Evolutionary conservation across 345 rosid genomes (phyloP), one percentile per base, ranked within the genome.

Genomic region (Sisymbrium irio): DNA sequence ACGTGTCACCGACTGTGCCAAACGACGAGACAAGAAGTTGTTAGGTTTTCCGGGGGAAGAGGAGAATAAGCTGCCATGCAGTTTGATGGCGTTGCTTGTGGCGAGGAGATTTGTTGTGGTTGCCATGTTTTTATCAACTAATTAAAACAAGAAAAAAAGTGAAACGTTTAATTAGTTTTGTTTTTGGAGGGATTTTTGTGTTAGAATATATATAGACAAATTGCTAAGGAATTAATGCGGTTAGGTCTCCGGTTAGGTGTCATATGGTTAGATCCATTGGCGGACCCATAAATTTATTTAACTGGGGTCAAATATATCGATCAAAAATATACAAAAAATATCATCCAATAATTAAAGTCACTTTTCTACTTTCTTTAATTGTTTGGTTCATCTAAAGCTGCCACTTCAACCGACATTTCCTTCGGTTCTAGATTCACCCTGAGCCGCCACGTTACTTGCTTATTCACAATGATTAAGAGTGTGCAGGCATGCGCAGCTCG

Each of bases 121-220:
- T 0, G 71, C 39, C 77, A 73, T 73, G 22, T 72, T 62, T 27
- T 58, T 32, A 4, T 0, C 4, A 60, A 60, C 22, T 10, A 33
- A 60, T 15, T 10, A 33, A 20, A n/a, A 19, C 0, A 6, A 6
- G 1, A 1, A 1, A 27, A 39, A 22, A 4, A 0, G 12, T 49
- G 32, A 69, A 42, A 11, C 30, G 20, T 20, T 11, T n/a, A 22
- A 4, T 9, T 18, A 22, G 9, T 9, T 18, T 46, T 3, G 22
- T 61, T 40, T 51, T 27, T 27, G 2, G n/a, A 63, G n/a, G 17
- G 14, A n/a, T 22, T n/a, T 45, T 44, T 42, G 53, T 18, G 18
- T 46, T 41, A 15, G 17, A 9, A 3, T 9, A 45, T 9, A 62
- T 14, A 19, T n/a, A 15, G 50, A 45, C 4, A 17, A 45, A 17